Evolutionary conservation across 495 filamentous ascomycete species (phyloP), one percentile per base, ranked within the genome.

Genomic region (Podospora sp.): DNA sequence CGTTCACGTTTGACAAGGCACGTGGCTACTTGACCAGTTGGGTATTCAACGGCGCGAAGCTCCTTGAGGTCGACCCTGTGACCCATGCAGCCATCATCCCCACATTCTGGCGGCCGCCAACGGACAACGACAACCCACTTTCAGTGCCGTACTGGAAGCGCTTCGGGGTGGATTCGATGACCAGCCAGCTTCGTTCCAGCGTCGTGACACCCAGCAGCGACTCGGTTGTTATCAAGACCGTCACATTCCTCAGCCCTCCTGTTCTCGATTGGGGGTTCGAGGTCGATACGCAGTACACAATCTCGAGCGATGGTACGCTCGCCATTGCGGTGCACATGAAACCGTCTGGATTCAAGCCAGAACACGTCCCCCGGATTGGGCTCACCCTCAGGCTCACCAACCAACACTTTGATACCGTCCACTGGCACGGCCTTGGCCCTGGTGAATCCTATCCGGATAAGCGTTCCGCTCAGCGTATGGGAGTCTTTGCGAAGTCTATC

Each of bases 361-460:
- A 71, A 16, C 83, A 82, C 12, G 72, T 91, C 1, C 86, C 88
- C 4, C 84, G 88, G 24, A 76, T 86, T 16, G 88, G 88, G 0
- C 69, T 89, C 0, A 68, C 72, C 9, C 74, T 90, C 27, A 74
- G 79, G 12, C 77, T 89, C 12, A 65, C 75, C 35, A 3, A 33
- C 3, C 73, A 62, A 25, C 59, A 25, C 6, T 49, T 86, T 7
- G 76, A 81, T 27, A 35, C 12, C 2, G 83, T 82, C 4, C 72
- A 71, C 0, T 90, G 87, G 87, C 83, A 85, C 69, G 89, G 89
- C 3, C 82, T 85, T 6, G 89, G 89, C 0, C 89, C 89, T 0
- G 87, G 85, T 9, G 87, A 90, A 74, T 83, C 82, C 8, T 90
- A 90, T 60, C 76, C 79, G 12, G 88, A 90, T 76, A 89, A 86